phyloP scores from a whole-genome alignment of 2,329 filamentous ascomycete genomes.

The Penicillium sp. region DNA sequence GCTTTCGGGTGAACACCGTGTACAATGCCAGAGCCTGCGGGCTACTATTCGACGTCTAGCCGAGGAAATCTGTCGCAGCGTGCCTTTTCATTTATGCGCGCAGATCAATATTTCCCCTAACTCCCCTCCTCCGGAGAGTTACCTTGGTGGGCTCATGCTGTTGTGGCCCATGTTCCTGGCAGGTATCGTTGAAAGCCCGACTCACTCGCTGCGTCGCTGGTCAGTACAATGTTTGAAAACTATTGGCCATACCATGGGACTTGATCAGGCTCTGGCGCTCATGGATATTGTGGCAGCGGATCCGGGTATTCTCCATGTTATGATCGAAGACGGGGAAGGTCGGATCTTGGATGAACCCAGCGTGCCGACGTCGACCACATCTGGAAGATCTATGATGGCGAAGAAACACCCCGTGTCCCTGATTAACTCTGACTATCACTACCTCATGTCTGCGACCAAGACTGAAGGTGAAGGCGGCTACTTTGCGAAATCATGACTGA shows the following conservation, averaged over 20 bases:
- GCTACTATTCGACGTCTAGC: constrained; percentile 26
- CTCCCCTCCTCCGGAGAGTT: constrained; percentile 23
- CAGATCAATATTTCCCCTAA: constrained; percentile 13
- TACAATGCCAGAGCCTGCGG: constrained; percentile 28
- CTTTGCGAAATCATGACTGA: too few species aligned
- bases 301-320: constrained; percentile 22
- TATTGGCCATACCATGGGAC: constrained; percentile 34
- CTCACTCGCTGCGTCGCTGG: constrained; percentile 30
- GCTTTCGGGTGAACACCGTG: constrained; percentile 27
- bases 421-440: neutral
- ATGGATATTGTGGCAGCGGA: constrained; percentile 30
- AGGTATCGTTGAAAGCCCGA: constrained; percentile 27
- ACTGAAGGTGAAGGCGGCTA: too few species aligned
- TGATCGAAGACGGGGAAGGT: constrained; percentile 17
- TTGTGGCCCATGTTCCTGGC: constrained; percentile 38
- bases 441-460: neutral
- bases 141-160: constrained; percentile 31
- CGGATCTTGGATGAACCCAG: constrained; percentile 12
- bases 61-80: constrained; percentile 35
- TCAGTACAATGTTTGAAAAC: constrained; percentile 27
- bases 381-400: neutral
- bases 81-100: constrained; percentile 33
- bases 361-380: neutral
- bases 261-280: constrained; percentile 36
- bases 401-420: neutral